Base-by-base conservation (phyloP, 1,284 basidiomycete species). In the Fistulinella cinereoalba region DNA sequence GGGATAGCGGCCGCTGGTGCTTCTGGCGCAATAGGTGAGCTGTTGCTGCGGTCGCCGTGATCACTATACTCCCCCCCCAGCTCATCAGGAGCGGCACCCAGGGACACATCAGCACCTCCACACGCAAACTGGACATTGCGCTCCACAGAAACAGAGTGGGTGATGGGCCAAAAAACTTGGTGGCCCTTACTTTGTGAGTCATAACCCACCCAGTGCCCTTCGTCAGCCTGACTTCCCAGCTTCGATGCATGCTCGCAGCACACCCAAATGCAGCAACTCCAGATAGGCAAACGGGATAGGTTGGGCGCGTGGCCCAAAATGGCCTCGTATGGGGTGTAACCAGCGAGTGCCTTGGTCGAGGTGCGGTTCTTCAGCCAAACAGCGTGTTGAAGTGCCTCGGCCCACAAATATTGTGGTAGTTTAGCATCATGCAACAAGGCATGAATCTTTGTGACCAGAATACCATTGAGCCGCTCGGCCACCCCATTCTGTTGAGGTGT, bases 361-460 rank as follows among this genome's bases (percentile, higher is more conserved):
- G 19, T 25, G 3, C 22, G 3, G 24, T 51, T 51, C 21, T 51
- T 51, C 5, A 51, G 18, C 43, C 46, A 51, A 4, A 49, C 6
- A 10, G 42, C 11, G 24, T 51, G 41, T 5, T 6, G 4, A 9
- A 50, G 13, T 1, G 29, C 41, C 22, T 50, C 43, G 0, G 36
- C 37, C 40, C 50, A 51, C 1, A 51, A 39, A 4, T 16, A 28
- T 3, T 39, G 27, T 0, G 22, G 40, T 0, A 51, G 2, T 18
- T 36, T 2, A 1, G 28, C 42, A 0, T 9, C n/a, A 12, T 51
- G 47, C 0, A 38, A 2, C 1, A 46, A 4, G 0, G 21, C 22
- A 0, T 6, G 16, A 1, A 24, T 13, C 4, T 13, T 7, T 16
- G 40, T 19, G 0, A 51, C 1, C 0, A 46, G 16, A 0, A 28